Evolutionary conservation across 2,329 filamentous ascomycete genomes (phyloP), one percentile per base, ranked within the genome.

Genomic region (Orbilia javanica): DNA sequence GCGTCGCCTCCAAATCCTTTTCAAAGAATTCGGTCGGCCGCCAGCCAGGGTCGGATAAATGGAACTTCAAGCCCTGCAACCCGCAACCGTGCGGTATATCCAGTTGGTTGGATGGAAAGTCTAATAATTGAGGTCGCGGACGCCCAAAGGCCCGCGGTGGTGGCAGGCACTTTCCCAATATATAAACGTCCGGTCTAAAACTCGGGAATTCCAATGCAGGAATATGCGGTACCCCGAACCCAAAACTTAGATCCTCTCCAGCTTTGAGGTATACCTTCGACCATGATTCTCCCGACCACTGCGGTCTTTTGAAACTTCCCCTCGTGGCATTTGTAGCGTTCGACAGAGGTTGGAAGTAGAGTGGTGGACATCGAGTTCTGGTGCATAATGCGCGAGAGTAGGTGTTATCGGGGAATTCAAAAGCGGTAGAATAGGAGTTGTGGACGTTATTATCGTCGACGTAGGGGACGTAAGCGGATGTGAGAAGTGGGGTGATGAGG

Each of bases 341-440:
- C n/a, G 53, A 55, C 15, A 67, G 71, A 22, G 29, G 22, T 34
- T 63, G 62, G 44, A 25, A 68, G 34, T 10, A 46, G 15, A 15
- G 50, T 4, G 74, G 74, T 18, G 74, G 74, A 27, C 74, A 78
- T n/a, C 15, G 46, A 11, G 74, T 78, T 36, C 67, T 78, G 20
- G 74, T 78, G 52, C 52, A 71, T 7, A 78, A 31, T 11, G 74
- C 74, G 13, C 74, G 74, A 22, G 67, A 78, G 34, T 78, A 72
- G 42, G 65, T 25, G 25, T 36, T 72, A 27, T 78, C 74, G 7
- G 67, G 53, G 62, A 78, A 78, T 15, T 18, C 1, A 46, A 78
- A 78, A 4, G 74, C 74, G 22, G 67, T 46, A n/a, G 20, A 3
- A 29, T 62, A 67, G 4, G 67, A 72, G 18, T 68, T 72, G 29